phyloP scores from a whole-genome alignment of 1,284 basidiomycete genomes.

The Austropuccinia psidii region DNA sequence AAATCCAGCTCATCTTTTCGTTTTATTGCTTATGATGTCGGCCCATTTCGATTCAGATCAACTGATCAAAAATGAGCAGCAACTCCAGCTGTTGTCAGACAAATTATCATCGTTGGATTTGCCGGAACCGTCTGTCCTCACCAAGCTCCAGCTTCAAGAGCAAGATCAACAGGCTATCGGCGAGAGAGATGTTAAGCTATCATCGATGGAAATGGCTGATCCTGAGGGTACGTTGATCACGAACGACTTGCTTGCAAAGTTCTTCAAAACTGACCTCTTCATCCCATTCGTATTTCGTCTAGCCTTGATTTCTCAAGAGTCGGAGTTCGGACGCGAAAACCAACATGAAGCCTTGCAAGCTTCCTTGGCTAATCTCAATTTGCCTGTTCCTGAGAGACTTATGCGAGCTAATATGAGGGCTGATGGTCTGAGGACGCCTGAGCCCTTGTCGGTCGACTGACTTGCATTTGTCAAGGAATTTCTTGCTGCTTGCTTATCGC shows the following conservation, averaged over 20 bases:
- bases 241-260: not conserved
- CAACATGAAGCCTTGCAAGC: conserved; percentile 38
- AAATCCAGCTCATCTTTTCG: not conserved
- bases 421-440: conserved; percentile 43
- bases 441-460: conserved; percentile 41
- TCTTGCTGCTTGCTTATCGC: not conserved
- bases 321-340: conserved; percentile 35
- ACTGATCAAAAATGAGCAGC: not conserved
- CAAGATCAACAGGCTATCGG: conserved; percentile 27
- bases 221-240: conserved; percentile 11
- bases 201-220: conserved; percentile 31
- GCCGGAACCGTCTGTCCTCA: conserved; percentile 27
- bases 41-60: conserved; percentile 12
- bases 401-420: conserved; percentile 42
- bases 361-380: conserved; percentile 42
- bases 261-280: not conserved
- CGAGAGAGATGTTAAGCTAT: conserved; percentile 31
- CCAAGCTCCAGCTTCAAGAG: conserved; percentile 17
- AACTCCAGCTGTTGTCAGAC: conserved; percentile 21
- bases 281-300: not conserved
- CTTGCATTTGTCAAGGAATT: not conserved
- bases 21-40: not conserved
- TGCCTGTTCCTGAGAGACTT: conserved; percentile 44
- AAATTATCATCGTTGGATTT: conserved; percentile 18
- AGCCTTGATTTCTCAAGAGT: conserved; percentile 20